phyloP scores from a whole-genome alignment of 148 eudicot species.

The Rhododendron molle region DNA sequence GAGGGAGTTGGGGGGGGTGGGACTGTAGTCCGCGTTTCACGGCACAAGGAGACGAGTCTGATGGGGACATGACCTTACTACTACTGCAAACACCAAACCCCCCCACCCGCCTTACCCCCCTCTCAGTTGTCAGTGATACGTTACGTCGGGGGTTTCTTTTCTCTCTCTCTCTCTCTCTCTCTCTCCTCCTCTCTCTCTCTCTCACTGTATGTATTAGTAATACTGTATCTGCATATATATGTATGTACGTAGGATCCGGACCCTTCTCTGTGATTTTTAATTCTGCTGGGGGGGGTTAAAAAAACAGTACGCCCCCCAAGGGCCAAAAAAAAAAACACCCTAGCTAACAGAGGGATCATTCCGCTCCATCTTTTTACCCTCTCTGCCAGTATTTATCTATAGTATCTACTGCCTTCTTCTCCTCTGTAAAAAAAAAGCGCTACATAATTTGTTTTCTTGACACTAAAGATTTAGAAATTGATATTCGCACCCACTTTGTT shows the following conservation, averaged over 20 bases:
- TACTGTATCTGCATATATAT: no score
- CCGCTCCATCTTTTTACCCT: background rate
- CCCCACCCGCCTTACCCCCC: background rate
- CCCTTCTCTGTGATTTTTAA: background rate
- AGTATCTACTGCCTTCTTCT: background rate
- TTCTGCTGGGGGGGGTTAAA: background rate
- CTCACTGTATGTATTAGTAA: background rate
- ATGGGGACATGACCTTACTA: slow-evolving; percentile 36
- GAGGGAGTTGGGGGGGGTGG: slow-evolving; percentile 8
- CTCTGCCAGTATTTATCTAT: background rate
- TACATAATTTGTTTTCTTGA: no score
- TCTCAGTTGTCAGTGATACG: slow-evolving; percentile 45
- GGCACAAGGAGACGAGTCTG: slow-evolving; percentile 46
- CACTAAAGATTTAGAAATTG: no score
- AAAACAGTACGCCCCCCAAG: background rate
- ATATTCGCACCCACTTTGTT: no score
- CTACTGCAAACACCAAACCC: slow-evolving; percentile 4
- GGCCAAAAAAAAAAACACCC: background rate
- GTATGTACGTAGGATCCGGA: background rate
- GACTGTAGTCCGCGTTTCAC: slow-evolving; percentile 64
- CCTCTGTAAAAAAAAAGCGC: background rate
- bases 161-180: background rate
- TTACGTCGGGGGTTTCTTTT: slow-evolving; percentile 36
- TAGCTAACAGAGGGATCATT: background rate
- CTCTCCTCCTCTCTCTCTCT: background rate